Conservation (phyloP, 257 asterid species). For the Sherardia arvensis region DNA sequence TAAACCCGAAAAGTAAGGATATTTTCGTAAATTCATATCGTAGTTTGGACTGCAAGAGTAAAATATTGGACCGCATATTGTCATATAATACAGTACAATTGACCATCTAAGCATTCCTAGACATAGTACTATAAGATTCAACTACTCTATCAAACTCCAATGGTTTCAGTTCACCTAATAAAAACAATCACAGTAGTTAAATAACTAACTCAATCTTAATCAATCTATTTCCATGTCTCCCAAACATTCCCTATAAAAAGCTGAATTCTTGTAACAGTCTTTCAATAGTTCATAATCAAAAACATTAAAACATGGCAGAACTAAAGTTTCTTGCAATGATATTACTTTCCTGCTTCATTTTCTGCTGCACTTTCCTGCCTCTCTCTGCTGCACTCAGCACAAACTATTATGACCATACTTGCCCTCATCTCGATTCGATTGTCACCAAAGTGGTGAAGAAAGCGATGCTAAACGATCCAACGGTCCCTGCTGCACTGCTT, state of each 20-base stretch:
- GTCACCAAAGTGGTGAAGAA: slow-evolving; percentile 39
- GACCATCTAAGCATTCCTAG: neutral
- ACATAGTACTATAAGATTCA: neutral
- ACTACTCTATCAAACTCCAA: slow-evolving; percentile 7
- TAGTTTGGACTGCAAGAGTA: too few relatives aligned
- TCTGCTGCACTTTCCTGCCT: slow-evolving; percentile 5
- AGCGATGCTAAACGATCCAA: slow-evolving; percentile 52
- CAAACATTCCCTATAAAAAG: slow-evolving; percentile 7
- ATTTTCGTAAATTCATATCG: too few relatives aligned
- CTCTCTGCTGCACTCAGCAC: slow-evolving; percentile 41
- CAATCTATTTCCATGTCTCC: neutral
- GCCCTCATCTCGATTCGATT: slow-evolving; percentile 49
- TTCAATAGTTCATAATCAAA: neutral
- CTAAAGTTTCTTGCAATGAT: slow-evolving; percentile 12
- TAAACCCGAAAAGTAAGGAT: too few relatives aligned
- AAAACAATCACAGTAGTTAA: slow-evolving; percentile 1
- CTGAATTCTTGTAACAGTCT: neutral
- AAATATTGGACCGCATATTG: too few relatives aligned
- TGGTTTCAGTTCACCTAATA: slow-evolving; percentile 12
- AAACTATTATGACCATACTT: slow-evolving; percentile 55
- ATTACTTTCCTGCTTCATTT: slow-evolving; percentile 16
- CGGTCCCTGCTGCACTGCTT: slow-evolving; percentile 82
- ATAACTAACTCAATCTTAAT: neutral
- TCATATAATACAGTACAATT: neutral
- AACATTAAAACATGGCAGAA: slow-evolving; percentile 26